Base-by-base conservation (phyloP, 108 stramenopile genomes). In the Chaetoceros tenuissimus region DNA sequence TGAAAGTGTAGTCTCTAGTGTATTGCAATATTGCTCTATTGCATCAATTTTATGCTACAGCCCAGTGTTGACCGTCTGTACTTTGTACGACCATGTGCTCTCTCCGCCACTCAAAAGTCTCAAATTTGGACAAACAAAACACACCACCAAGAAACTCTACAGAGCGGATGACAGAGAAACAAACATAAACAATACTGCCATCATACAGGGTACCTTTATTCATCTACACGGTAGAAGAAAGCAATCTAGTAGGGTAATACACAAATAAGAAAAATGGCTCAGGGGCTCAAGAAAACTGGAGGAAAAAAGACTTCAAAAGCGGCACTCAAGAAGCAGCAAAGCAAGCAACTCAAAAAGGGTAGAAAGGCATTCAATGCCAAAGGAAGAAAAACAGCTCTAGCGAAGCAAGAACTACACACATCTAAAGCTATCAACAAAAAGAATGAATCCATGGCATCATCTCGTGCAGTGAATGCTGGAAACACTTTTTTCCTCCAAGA, bases 391-490 rank as follows among this genome's bases (percentile, higher is more conserved):
- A 54, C 54, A 19, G 53, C 44, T 28, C 46, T 59, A 18, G 68
- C 64, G 5, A 65, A 57, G 22, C 68, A 79, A 62, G 67, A 82
- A 57, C 34, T 54, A 2, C 69, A 58, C 30, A 79, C 83, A 23
- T 69, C 83, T 29, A 87, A 88, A 66, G 77, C 74, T 23, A 88
- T 93, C 59, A 88, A 86, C 59, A 55, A 63, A 3, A 86, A 81
- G 57, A 93, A 84, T 59, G 87, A 93, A 69, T 44, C 79, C 28
- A 31, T 75, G 19, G 80, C 87, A 59, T 83, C 87, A 17, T 81
- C 87, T 28, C 76, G 82, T 34, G 91, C 91, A 7, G 59, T 83
- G 16, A 70, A 69, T 31, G 53, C 71, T 2, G 86, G 84, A 2
- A 56, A 64, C 19, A 74, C 53, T 31, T 92, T 92, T 50, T 84